These are phyloP conservation scores for Penicillium sumatraense DNA, from an alignment of 2,329 filamentous ascomycete species.

Conservation along the genomic window DNA sequence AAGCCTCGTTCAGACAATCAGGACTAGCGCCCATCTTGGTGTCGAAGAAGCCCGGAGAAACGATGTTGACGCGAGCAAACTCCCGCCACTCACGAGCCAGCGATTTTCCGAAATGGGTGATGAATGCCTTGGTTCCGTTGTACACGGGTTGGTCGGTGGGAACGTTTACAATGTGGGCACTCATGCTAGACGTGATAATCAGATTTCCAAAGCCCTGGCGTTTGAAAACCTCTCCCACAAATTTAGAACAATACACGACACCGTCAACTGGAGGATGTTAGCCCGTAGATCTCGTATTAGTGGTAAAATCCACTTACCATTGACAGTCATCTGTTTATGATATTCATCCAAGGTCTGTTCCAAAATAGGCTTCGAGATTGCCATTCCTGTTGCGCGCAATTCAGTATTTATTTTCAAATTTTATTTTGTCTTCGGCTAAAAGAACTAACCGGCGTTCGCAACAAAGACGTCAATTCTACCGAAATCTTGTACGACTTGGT, in stretches of 20 bases:
- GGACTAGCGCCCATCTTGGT: slow-evolving; percentile 59
- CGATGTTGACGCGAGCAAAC: slow-evolving; percentile 62
- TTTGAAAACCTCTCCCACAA: slow-evolving; percentile 50
- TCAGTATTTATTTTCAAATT: slow-evolving; percentile 2
- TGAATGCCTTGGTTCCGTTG: slow-evolving; percentile 61
- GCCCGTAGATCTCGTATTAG: background rate
- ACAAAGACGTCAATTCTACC: slow-evolving; percentile 50
- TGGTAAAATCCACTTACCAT: slow-evolving; percentile 44
- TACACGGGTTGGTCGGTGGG: slow-evolving; percentile 61
- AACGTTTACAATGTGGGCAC: slow-evolving; percentile 56
- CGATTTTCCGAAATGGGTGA: slow-evolving; percentile 61
- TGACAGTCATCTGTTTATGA: slow-evolving; percentile 57
- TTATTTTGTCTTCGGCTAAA: background rate
- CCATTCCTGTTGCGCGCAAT: slow-evolving; percentile 45
- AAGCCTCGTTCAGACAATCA: slow-evolving; percentile 49
- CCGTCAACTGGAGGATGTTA: slow-evolving; percentile 47
- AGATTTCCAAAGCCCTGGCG: slow-evolving; percentile 47
- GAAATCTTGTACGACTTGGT: slow-evolving; percentile 44
- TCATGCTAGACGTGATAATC: slow-evolving; percentile 59
- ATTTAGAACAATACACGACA: slow-evolving; percentile 52
- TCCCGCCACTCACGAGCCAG: slow-evolving; percentile 62
- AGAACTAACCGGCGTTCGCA: slow-evolving; percentile 46
- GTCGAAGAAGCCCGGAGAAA: slow-evolving; percentile 60
- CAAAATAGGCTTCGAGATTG: slow-evolving; percentile 59
- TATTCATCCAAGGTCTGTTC: slow-evolving; percentile 60